Evolutionary conservation across 2,329 filamentous ascomycete genomes (phyloP).

Genomic region (Penicillium rolfsii): DNA sequence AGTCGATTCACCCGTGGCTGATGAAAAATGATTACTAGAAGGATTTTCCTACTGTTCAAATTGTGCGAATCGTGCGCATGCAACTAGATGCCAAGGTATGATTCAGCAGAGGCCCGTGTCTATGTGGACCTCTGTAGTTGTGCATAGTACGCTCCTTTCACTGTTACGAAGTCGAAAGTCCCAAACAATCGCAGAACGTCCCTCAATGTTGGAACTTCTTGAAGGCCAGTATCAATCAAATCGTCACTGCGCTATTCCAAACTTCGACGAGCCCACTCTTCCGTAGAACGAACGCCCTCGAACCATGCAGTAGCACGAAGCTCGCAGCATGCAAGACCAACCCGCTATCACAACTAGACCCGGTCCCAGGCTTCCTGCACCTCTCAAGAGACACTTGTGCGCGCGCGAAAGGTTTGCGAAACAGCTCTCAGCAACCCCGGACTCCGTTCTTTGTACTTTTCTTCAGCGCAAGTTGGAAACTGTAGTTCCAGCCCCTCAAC

Average conservation of each 20-base stretch:
- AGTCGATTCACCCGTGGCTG: not conserved
- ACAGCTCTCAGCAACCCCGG: not conserved
- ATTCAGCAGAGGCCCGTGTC: not conserved
- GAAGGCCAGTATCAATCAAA: no score
- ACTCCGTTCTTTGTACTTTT: not conserved
- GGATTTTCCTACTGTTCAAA: not conserved
- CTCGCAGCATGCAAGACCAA: slow-evolving; percentile 1
- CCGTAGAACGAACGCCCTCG: not conserved
- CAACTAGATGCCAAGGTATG: not conserved
- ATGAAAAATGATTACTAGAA: not conserved
- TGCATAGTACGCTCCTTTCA: not conserved
- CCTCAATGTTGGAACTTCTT: not conserved
- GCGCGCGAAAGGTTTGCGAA: not conserved
- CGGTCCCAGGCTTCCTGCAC: not conserved
- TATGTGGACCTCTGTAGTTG: no score
- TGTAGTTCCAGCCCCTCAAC: not conserved
- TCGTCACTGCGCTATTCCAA: not conserved
- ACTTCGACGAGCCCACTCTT: not conserved
- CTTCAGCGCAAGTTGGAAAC: not conserved
- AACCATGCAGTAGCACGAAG: not conserved
- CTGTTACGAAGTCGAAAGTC: no score
- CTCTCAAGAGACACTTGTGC: slow-evolving; percentile 1
- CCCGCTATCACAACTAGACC: not conserved
- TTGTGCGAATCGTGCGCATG: not conserved
- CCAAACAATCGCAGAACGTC: not conserved